Base-by-base conservation (phyloP, 2,329 filamentous ascomycete species). In the Herpomyces periplanetae region DNA sequence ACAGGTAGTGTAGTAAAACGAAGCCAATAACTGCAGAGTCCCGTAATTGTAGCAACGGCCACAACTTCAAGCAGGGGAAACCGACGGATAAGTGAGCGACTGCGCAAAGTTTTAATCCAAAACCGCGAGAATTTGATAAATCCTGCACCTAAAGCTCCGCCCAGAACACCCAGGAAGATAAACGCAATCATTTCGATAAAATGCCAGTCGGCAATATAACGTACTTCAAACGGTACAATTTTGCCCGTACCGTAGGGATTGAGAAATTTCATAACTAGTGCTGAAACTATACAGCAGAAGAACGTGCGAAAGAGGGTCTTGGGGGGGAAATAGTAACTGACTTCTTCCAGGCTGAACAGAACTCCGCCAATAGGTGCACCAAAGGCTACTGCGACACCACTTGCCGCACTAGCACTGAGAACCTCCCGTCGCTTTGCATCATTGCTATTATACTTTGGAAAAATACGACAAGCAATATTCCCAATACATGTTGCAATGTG, bases 301-400 rank as follows among this genome's bases (percentile, higher is more conserved):
- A 96, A 96, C 0, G 80, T 91, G 20, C 80, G 50, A 43, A 96
- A 96, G 5, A 96, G 50, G 0, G 75, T 91, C 42, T 96, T 91
- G 4, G 75, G 69, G 1, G 80, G 75, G 35, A 91, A 91, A 38
- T 91, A 91, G 38, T 91, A 91, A 28, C 66, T 60, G 25, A 91
- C 73, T 47, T 91, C 80, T 38, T 96, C 80, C 12, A 91, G 40
- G 13, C 69, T 71, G 37, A 91, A 91, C 2, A 91, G 47, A 2
- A 88, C 71, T 20, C 75, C 75, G 5, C 71, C 69, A 16, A 65
- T 57, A 1, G 75, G 75, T 1, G 75, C 71, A 14, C 75, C 75
- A 34, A 91, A 91, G 6, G 75, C 75, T 13, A 91, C 75, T 5
- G 73, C 66, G 3, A 91, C 69, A 34, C 75, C 75, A 20, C 69